Evolutionary conservation across 352 stramenopile genomes (phyloP), one percentile per base, ranked within the genome.

Genomic region (Globisporangium apiculatum): DNA sequence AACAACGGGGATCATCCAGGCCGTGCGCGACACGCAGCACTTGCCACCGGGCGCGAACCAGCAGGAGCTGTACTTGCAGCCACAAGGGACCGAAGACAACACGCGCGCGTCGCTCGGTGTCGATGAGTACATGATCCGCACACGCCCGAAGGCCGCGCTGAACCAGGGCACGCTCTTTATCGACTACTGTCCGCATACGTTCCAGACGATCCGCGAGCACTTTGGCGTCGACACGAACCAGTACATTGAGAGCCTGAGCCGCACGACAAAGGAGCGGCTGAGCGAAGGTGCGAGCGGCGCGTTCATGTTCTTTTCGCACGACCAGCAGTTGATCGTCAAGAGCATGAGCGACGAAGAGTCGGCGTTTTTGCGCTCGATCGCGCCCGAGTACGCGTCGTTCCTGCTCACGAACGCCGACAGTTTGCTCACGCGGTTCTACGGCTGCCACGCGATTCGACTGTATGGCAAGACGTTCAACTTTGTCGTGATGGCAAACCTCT

Each of bases 381-480:
- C 85, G 18, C 66, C 78, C 36, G 79, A 91, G 40, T 94, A 94
- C 58, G 80, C 78, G 42, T 87, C 78, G 7, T 93, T 89, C 61
- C 60, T 94, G 55, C 62, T 92, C 1, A 91, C 81, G 40, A 89
- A 94, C 55, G 83, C 85, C 0, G 83, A 94, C 57, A 91, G 77
- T 56, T 62, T 94, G 41, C 60, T 94, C 37, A 92, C 82, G 43
- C 76, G 84, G 8, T 94, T 94, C 53, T 94, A 87, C 49, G 84
- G 84, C 18, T 94, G 84, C 37, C 84, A 94, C 66, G 83, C 84
- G 6, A 91, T 94, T 55, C 79, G 84, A 0, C 38, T 94, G 24
- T 94, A 94, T 61, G 83, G 83, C 66, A 94, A 91, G 63, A 93
- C 83, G 48, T 95, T 95, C 67, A 89, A 95, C 69, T 95, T 95